Evolutionary conservation across 2,329 filamentous ascomycete genomes (phyloP), one percentile per base, ranked within the genome.

Genomic region (Aspergillus felis): DNA sequence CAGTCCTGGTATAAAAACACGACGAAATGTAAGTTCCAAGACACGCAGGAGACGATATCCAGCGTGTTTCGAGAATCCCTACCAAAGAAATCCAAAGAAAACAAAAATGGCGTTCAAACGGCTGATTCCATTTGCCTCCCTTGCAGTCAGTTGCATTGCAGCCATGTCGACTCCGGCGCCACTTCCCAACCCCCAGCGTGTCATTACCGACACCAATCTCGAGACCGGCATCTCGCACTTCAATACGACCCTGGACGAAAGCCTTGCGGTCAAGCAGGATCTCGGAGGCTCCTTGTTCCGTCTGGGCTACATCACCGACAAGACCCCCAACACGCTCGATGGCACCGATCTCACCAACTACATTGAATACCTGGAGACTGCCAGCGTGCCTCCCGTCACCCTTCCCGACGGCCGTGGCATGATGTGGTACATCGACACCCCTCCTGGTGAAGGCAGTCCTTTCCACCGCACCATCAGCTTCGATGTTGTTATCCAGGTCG

Each of bases 351-450:
- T 52, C 35, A 52, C 50, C 50, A 52, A 52, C 50, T 52, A 52
- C 32, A 42, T 44, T 42, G 35, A 52, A 35, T 52, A 52, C 50
- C 50, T 52, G 50, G 50, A 52, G 35, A 52, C 28, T 44, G 50
- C 50, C 50, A 52, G 50, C 50, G 50, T 52, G 50, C 50, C 50
- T 42, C 50, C 50, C 22, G 50, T 52, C 35, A 52, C 50, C 50
- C 50, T 52, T 22, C 50, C 50, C 24, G 50, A 52, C 35, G 50
- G 50, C 35, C 50, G 50, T 42, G 50, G 50, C 35, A 52, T 52
- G 50, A 44, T 54, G 42, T 54, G 52, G 52, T 54, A 54, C 29
- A 55, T 58, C 27, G 55, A 57, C 51, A 50, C 48, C 25, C 44
- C 51, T 48, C 53, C 56, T 29, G 56, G 53, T 7, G 28, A 29